phyloP scores from a whole-genome alignment of 352 stramenopile genomes.

The Pythium brassicae region DNA sequence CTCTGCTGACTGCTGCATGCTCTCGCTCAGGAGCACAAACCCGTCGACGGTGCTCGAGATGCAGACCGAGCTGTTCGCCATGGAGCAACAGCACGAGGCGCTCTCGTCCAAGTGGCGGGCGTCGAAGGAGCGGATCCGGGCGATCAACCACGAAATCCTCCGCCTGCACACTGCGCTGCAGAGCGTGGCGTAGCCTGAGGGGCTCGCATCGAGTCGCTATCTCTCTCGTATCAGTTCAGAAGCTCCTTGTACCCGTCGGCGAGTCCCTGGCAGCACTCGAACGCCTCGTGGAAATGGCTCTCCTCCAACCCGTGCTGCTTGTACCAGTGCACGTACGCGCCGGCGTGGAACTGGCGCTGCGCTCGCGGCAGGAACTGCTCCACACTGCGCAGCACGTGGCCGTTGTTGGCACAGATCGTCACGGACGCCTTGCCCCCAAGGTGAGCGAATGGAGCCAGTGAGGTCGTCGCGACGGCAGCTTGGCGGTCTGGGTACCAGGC shows the following conservation, averaged over 20 bases:
- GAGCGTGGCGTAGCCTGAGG: not conserved
- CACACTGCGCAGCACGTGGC: constrained; percentile 21
- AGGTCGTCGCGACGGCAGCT: constrained; percentile 5
- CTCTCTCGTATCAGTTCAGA: constrained; percentile 6
- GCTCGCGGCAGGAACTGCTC: constrained; percentile 29
- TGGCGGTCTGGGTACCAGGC: constrained; percentile 9
- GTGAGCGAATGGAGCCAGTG: constrained; percentile 14
- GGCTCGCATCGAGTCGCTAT: no score
- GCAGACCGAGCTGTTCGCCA: constrained; percentile 6
- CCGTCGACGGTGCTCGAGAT: not conserved
- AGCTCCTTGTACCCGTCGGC: constrained; percentile 22
- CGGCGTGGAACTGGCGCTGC: constrained; percentile 25
- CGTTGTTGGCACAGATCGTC: constrained; percentile 27
- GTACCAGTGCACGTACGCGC: constrained; percentile 43
- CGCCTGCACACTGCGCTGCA: constrained; percentile 8
- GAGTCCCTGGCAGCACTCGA: constrained; percentile 23
- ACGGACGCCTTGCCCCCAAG: constrained; percentile 14
- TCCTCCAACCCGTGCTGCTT: constrained; percentile 39
- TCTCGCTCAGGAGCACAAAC: not conserved
- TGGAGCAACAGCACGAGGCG: constrained; percentile 9
- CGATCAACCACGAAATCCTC: constrained; percentile 7
- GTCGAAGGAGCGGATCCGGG: constrained; percentile 11
- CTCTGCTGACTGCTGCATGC: not conserved
- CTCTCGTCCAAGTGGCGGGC: constrained; percentile 6
- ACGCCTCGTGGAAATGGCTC: constrained; percentile 25